Evolutionary conservation across 2,329 filamentous ascomycete species (phyloP).

Genomic region (Pseudogymnoascus pannorum): DNA sequence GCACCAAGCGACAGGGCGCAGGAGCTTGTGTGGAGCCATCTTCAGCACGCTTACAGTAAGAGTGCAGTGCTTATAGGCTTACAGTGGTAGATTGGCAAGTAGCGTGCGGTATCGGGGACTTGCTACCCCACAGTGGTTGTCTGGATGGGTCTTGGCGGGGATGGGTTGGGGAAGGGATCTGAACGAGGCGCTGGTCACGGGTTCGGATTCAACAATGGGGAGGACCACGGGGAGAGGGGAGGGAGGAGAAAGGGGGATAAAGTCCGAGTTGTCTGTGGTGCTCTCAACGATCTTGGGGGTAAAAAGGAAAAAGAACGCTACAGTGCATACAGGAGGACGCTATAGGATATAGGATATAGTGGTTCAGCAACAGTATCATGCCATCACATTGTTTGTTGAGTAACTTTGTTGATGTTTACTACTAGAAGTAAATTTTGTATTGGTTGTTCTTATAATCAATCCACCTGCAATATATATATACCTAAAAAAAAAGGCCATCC

Average conservation of each 20-base stretch:
- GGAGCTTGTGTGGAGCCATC: not conserved
- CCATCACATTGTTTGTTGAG: not conserved
- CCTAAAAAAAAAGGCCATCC: conserved; percentile 6
- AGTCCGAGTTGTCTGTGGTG: not conserved
- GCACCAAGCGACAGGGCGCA: not conserved
- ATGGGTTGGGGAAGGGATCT: not conserved
- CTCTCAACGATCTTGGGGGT: not conserved
- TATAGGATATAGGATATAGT: not conserved
- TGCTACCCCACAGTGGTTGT: not conserved
- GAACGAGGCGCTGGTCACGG: not conserved
- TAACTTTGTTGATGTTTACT: not conserved
- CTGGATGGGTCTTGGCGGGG: not conserved
- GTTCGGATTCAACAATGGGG: not conserved
- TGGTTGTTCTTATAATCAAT: not conserved
- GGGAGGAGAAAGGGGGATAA: not conserved
- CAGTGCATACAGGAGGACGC: too few relatives aligned
- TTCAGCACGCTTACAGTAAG: not conserved
- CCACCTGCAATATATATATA: conserved; percentile 7
- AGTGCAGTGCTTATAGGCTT: not conserved
- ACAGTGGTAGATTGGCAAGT: not conserved
- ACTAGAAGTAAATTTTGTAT: not conserved
- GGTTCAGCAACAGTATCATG: not conserved
- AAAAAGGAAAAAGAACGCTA: not conserved
- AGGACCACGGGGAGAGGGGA: not conserved
- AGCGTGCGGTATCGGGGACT: not conserved